Evolutionary conservation across 768 basidiomycete genomes (phyloP), one percentile per base, ranked within the genome.

Genomic region (Sarcodon sp.): DNA sequence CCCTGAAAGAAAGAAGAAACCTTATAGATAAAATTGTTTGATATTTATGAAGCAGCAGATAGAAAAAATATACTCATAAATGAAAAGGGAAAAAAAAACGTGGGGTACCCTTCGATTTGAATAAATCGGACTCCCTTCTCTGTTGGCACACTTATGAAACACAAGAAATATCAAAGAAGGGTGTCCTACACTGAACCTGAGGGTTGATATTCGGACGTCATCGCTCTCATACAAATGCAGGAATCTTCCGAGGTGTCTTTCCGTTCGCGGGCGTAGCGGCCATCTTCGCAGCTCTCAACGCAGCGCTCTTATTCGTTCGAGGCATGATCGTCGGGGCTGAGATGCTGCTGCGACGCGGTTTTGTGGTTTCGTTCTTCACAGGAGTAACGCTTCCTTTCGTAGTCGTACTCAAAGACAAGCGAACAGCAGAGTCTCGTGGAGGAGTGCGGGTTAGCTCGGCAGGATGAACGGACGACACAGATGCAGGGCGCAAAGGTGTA

Each of bases 241-340:
- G 8, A 18, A 45, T 34, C 53, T 58, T 58, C 21, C 18, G 49
- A 4, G 52, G 36, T 15, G 38, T 8, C 3, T 35, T 45, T 13
- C 33, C 50, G 11, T 39, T 45, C 12, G 51, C 43, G 18, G 51
- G 46, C 45, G 52, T 51, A 15, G 48, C 38, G 50, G 75, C 81
- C 65, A 76, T 69, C 67, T 87, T 87, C 51, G 80, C 81, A 9
- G 70, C 76, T 18, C 87, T 71, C 47, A 90, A 60, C 6, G 76
- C 64, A 2, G 88, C 86, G 55, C 81, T 87, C 61, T 73, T 79
- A 62, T 91, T 91, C 51, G 69, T 75, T 47, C 83, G 70, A 7
- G 87, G 88, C 7, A 63, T 61, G 50, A 88, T 84, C 4, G 71
- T 68, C 1, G 87, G 85, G 1, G 54, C 46, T 1, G 71, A 68